Evolutionary conservation across 331 rosid genomes (phyloP), one percentile per base, ranked within the genome.

Genomic region (Saraca asoca): DNA sequence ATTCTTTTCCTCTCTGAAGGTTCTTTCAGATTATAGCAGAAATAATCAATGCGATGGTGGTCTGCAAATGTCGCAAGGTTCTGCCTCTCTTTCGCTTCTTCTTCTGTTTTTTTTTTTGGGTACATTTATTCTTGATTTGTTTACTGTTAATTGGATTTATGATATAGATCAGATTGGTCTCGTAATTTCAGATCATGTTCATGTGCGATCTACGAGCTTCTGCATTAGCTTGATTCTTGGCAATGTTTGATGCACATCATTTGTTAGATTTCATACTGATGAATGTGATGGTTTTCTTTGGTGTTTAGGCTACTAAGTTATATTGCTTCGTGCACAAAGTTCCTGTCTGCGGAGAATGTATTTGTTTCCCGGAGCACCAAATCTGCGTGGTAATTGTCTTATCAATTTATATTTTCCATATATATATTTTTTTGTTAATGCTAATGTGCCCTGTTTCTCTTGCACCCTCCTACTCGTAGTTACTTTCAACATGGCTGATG

Each of bases 41-140:
- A n/a, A n/a, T 77, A 54, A 76, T 78, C 68, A 79, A 71, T 85
- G 91, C 88, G 82, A 94, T 94, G 99, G 99, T 94, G 86, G 99
- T 94, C 87, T 94, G 99, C 91, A 94, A 90, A 86, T 94, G 99
- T 88, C 97, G 97, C 80, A 94, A 94, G 96, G 99, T 94, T 66
- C 46, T 57, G 31, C 0, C n/a, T 34, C 63, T 59, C 53, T 66
- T 56, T 34, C 63, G 55, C 45, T 66, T 51, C 68, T 74, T 49
- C 68, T 48, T 41, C 38, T 62, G 9, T 13, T 5, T 19, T 7
- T 52, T 43, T 20, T 37, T 39, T 10, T 0, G 31, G 31, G 31
- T 3, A 1, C 1, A 43, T 38, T 19, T 54, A 12, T 33, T 12
- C 63, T 34, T 14, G 46, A 38, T 51, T 42, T 46, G 57, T 62